Conservation (phyloP, 2,329 filamentous ascomycete species). For the Xylaria polymorpha region DNA sequence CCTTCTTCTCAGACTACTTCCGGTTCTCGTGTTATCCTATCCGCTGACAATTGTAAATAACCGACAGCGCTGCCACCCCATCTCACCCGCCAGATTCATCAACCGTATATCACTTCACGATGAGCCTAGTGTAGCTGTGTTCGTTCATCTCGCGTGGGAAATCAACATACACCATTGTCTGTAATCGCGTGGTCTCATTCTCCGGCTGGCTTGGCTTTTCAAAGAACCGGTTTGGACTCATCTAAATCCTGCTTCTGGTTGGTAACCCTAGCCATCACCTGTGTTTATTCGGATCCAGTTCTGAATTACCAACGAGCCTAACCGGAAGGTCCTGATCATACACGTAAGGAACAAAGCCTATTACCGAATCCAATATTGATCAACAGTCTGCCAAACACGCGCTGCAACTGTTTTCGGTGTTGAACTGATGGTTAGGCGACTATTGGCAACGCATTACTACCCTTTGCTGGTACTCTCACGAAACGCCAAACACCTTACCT, state of each 20-base stretch:
- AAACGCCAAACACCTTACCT: constrained; percentile 13
- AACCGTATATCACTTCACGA: neutral
- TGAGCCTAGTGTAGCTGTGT: neutral
- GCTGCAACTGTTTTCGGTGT: constrained; percentile 5
- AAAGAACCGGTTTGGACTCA: neutral
- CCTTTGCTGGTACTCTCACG: constrained; percentile 1
- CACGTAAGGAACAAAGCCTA: neutral
- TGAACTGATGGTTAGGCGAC: constrained; percentile 4
- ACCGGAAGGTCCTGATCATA: constrained; percentile 1
- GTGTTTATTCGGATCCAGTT: constrained; percentile 4
- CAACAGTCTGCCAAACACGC: neutral
- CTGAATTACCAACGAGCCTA: neutral
- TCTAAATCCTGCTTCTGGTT: constrained; percentile 8
- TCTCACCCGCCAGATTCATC: neutral
- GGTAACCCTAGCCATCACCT: neutral
- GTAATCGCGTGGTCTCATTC: neutral
- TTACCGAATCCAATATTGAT: constrained; percentile 2
- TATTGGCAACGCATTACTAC: constrained; percentile 6
- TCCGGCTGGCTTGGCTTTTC: neutral
- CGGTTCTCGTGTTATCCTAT: neutral
- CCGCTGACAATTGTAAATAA: constrained; percentile 1
- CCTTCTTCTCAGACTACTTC: constrained; percentile 24
- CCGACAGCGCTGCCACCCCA: constrained; percentile 6
- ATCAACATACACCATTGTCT: constrained; percentile 2
- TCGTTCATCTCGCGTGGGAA: neutral